These are phyloP conservation scores for Colletotrichum sp. DNA, from an alignment of 2,329 filamentous ascomycete species.

Conservation along the genomic window DNA sequence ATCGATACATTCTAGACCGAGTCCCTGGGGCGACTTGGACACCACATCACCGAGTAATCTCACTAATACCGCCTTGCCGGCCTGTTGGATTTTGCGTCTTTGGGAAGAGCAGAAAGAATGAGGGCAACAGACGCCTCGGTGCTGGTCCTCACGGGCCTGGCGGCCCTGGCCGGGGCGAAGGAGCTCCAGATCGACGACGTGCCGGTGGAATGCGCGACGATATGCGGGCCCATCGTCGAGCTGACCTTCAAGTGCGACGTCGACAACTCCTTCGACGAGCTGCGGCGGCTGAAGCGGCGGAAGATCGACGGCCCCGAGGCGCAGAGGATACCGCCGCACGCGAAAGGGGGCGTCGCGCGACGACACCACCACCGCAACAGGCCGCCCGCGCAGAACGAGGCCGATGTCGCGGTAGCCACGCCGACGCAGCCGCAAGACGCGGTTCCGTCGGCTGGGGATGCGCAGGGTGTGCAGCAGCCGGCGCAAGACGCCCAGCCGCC, in stretches of 20 bases:
- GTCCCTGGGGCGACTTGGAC: not conserved
- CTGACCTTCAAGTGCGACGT: conserved; percentile 41
- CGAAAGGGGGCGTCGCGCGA: not conserved
- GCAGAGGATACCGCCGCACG: not conserved
- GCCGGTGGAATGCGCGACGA: conserved; percentile 42
- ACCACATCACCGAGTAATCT: not conserved
- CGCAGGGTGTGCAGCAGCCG: not conserved
- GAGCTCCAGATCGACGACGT: conserved; percentile 39
- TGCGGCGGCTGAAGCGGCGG: conserved; percentile 31
- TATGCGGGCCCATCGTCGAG: conserved; percentile 49
- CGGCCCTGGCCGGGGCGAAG: conserved; percentile 31
- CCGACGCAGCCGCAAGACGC: not conserved
- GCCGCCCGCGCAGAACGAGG: not conserved
- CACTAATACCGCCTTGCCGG: not conserved
- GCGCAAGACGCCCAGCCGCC: not conserved
- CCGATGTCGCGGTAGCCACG: not conserved
- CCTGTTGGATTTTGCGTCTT: fast-evolving
- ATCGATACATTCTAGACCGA: not conserved
- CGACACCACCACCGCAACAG: conserved; percentile 6
- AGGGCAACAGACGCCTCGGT: conserved; percentile 33
- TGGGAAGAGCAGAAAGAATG: not conserved
- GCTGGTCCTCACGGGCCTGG: conserved; percentile 33
- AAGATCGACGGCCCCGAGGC: not conserved
- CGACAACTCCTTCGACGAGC: conserved; percentile 23
- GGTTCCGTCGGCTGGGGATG: not conserved